Evolutionary conservation across 805 yeast genomes (phyloP).

Genomic region (Ogataea wickerhamii): DNA sequence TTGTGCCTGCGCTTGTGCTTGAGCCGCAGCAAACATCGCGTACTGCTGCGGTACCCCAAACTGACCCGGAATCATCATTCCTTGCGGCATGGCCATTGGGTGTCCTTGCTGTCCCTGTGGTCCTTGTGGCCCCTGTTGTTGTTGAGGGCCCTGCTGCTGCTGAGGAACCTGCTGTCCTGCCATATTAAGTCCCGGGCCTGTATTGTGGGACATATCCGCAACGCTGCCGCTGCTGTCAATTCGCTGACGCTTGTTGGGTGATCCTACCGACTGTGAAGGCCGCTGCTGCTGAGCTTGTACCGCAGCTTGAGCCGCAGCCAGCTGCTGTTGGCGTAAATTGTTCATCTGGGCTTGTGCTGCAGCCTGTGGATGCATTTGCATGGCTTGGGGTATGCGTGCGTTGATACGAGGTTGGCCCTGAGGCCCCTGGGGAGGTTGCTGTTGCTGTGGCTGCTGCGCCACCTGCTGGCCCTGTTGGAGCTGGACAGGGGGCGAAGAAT

Average conservation of each 20-base stretch:
- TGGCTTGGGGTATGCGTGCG: conserved; percentile 9
- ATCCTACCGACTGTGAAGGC: conserved; percentile 12
- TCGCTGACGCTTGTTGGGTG: conserved; percentile 28
- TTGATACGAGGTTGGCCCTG: conserved; percentile 19
- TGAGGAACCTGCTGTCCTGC: conserved; percentile 9
- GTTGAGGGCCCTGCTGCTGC: conserved; percentile 8
- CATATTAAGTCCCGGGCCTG: conserved; percentile 12
- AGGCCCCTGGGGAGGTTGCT: conserved; percentile 13
- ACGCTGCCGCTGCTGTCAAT: conserved; percentile 17
- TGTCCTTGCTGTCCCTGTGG: conserved; percentile 18
- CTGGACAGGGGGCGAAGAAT: conserved; percentile 3
- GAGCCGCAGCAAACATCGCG: conserved; percentile 27
- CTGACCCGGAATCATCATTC: conserved; percentile 29
- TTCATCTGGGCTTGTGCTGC: conserved; percentile 29
- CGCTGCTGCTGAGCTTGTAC: conserved; percentile 21
- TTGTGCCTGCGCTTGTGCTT: conserved; percentile 15
- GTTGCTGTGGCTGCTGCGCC: conserved; percentile 13
- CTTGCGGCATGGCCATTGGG: conserved; percentile 27
- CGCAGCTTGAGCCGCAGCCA: conserved; percentile 27
- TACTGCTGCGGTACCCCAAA: conserved; percentile 29
- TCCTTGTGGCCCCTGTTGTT: conserved; percentile 12
- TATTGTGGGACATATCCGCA: conserved; percentile 12
- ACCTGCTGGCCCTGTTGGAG: conserved; percentile 12
- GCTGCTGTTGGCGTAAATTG: conserved; percentile 25
- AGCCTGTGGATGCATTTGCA: conserved; percentile 22